Percentiles rank a stretch among this genome's conserved stretches.
These are phyloP conservation scores for Aphanocladium album DNA, from an alignment of 2,329 filamentous ascomycete genomes.

Conservation along the genomic window DNA sequence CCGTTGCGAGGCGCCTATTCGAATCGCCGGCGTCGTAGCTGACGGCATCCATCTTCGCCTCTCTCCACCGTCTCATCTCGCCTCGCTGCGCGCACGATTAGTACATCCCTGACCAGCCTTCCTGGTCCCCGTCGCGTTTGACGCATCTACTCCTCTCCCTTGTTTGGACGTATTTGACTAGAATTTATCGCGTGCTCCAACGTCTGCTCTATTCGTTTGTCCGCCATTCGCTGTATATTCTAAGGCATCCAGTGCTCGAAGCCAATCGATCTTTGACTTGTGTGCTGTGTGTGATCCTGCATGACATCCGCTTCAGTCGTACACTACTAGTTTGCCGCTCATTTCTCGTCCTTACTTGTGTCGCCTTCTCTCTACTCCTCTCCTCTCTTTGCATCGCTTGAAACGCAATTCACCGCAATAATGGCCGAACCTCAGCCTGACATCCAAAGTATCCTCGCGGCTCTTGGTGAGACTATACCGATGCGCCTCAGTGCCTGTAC, in stretches of 20 bases:
- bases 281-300: slow-evolving; percentile 5
- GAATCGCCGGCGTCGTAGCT: background rate
- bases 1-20: background rate
- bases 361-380: background rate
- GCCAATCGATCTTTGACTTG: background rate
- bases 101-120: background rate
- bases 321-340: slow-evolving; percentile 3
- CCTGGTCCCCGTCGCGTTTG: background rate
- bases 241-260: slow-evolving; percentile 2
- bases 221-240: slow-evolving; percentile 3
- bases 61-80: background rate
- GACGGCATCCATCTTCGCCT: background rate
- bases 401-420: slow-evolving; percentile 2
- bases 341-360: background rate
- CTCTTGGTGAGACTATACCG: slow-evolving; percentile 36
- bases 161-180: slow-evolving; percentile 6
- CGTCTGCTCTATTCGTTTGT: background rate
- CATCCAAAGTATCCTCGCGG: slow-evolving; percentile 44
- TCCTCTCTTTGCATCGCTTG: background rate
- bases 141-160: background rate
- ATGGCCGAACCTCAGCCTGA: slow-evolving; percentile 32
- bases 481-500: slow-evolving; percentile 2
- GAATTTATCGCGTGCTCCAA: slow-evolving; percentile 9
- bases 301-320: slow-evolving; percentile 7
- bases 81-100: background rate